These are phyloP conservation scores for Haplosporangium sp. DNA, from an alignment of 371 early-diverging fungal genomes.

Conservation along the genomic window DNA sequence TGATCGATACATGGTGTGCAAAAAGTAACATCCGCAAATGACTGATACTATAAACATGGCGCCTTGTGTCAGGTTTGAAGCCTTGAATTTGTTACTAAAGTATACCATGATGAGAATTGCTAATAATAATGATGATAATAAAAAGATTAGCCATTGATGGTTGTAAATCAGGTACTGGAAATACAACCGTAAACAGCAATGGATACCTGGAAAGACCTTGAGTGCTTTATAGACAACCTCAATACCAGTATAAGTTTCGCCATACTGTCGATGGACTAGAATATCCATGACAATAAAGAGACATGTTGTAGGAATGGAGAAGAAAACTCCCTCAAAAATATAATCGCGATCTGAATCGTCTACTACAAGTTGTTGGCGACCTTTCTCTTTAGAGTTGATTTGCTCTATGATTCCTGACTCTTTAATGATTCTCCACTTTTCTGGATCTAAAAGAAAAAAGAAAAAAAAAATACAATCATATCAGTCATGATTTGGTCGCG, in stretches of 20 bases:
- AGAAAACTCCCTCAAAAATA: slow-evolving; percentile 6
- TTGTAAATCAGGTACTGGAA: too few relatives aligned
- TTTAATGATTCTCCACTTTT: background rate
- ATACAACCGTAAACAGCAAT: too few relatives aligned
- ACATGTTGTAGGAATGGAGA: slow-evolving; percentile 7
- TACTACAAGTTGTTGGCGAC: background rate
- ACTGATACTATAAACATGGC: slow-evolving; percentile 61
- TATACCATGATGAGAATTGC: slow-evolving; percentile 67
- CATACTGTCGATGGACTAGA: slow-evolving; percentile 7
- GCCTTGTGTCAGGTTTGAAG: slow-evolving; percentile 55
- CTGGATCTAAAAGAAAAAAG: background rate
- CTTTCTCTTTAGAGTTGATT: background rate
- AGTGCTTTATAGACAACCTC: background rate
- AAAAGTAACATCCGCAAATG: slow-evolving; percentile 62
- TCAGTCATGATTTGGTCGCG: too few relatives aligned
- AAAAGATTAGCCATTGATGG: too few relatives aligned
- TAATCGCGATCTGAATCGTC: background rate
- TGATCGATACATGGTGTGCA: slow-evolving; percentile 66
- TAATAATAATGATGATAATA: slow-evolving; percentile 26
- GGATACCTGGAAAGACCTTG: slow-evolving; percentile 12
- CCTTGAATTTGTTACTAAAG: slow-evolving; percentile 65
- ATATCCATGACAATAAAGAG: slow-evolving; percentile 12
- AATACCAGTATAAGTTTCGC: background rate
- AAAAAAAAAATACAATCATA: background rate
- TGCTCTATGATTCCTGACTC: slow-evolving; percentile 6